Conservation (phyloP, 257 asterid species). For the Plectranthus barbatus region DNA sequence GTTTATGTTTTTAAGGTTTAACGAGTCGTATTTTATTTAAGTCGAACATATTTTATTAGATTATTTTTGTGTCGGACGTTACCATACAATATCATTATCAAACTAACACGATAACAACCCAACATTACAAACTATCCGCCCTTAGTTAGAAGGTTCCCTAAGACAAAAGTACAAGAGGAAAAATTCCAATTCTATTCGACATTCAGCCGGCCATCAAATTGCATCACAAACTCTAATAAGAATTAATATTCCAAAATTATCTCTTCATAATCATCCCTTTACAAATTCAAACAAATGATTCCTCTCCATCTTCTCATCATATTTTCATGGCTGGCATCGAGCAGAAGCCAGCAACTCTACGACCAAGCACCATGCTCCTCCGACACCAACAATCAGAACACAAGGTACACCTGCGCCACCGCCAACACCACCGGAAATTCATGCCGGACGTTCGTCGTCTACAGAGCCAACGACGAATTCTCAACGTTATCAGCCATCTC, state of each 20-base stretch:
- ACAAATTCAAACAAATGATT: slow-evolving; percentile 7
- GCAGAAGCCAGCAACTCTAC: slow-evolving; percentile 41
- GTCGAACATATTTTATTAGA: no score
- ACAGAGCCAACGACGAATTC: slow-evolving; percentile 29
- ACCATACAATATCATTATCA: no score
- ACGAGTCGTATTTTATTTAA: no score
- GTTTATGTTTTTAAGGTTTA: no score
- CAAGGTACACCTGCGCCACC: slow-evolving; percentile 48
- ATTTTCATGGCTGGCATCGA: slow-evolving; percentile 14
- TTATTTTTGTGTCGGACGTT: no score
- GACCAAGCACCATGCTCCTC: slow-evolving; percentile 42
- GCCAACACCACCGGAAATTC: slow-evolving; percentile 10
- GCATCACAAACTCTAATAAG: not conserved
- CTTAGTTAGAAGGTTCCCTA: slow-evolving; percentile 16
- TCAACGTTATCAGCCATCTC: slow-evolving; percentile 36
- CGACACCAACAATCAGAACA: slow-evolving; percentile 28
- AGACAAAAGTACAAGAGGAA: slow-evolving; percentile 25
- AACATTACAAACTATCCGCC: no score
- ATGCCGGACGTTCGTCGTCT: slow-evolving; percentile 46
- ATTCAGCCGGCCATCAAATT: slow-evolving; percentile 27
- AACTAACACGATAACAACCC: no score
- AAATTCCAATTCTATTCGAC: not conserved
- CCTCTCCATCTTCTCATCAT: slow-evolving; percentile 19
- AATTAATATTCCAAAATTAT: not conserved
- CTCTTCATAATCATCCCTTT: no score